Conservation (phyloP, 2,329 filamentous ascomycete genomes). For the Juglanconis juglandina region DNA sequence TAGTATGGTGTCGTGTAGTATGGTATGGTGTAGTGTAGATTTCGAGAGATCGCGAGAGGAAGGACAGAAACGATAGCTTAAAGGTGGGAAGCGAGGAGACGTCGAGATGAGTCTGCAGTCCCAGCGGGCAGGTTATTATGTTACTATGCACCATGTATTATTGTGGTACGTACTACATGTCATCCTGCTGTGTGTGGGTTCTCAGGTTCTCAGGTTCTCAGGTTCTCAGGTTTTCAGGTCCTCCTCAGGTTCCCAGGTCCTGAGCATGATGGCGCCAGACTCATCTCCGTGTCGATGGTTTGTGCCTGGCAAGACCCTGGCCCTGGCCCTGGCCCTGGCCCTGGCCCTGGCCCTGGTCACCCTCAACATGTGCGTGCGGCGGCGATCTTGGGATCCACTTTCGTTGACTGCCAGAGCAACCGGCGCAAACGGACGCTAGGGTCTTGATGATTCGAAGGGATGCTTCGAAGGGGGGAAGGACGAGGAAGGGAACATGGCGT, state of each 20-base stretch:
- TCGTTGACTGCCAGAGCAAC: constrained; percentile 14
- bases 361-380: neutral
- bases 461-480: neutral
- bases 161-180: too few relatives aligned
- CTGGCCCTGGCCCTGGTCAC: neutral
- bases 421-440: neutral
- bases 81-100: too few relatives aligned
- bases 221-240: neutral
- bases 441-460: neutral
- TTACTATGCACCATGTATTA: too few relatives aligned
- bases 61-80: too few relatives aligned
- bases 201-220: too few relatives aligned
- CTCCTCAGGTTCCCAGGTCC: neutral
- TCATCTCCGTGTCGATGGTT: constrained; percentile 13
- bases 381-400: constrained; percentile 13
- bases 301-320: neutral
- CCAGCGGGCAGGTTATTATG: too few relatives aligned
- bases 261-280: constrained; percentile 14
- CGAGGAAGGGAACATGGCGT: neutral
- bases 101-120: too few relatives aligned
- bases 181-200: too few relatives aligned
- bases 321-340: neutral
- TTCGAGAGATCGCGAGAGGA: too few relatives aligned
- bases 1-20: too few relatives aligned
- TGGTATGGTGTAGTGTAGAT: too few relatives aligned